Evolutionary conservation across 225 moss, liverwort and hornwort species (phyloP).

Genomic region (Antitrichia curtipendula): DNA sequence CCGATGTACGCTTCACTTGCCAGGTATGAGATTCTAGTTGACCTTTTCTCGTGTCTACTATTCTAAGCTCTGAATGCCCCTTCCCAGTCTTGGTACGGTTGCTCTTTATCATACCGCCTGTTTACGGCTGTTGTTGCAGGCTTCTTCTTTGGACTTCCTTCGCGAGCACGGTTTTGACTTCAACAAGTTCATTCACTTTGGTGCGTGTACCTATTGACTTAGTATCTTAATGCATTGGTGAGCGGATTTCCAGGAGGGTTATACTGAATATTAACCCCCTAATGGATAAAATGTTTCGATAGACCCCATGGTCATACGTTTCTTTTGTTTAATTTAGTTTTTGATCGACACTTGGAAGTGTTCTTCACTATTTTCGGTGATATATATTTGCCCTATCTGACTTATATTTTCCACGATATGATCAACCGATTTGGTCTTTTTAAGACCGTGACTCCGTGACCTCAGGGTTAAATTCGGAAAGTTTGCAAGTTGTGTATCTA

Average conservation of each 20-base stretch:
- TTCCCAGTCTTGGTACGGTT: background rate
- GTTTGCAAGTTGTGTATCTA: background rate
- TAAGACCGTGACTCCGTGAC: background rate
- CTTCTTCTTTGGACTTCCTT: conserved; percentile 87
- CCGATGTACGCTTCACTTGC: conserved; percentile 47
- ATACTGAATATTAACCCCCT: background rate
- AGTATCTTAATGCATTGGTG: background rate
- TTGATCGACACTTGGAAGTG: background rate
- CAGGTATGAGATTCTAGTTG: conserved; percentile 16
- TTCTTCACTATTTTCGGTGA: background rate
- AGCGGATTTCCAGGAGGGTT: background rate
- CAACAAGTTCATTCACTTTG: conserved; percentile 75
- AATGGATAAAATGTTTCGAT: background rate
- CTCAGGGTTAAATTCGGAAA: background rate
- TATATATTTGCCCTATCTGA: background rate
- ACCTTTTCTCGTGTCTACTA: background rate
- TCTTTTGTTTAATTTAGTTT: background rate
- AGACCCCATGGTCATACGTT: background rate
- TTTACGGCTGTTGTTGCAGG: conserved; percentile 28
- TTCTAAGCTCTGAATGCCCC: background rate
- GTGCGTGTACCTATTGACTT: conserved; percentile 11
- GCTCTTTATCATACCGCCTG: background rate
- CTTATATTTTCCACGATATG: background rate
- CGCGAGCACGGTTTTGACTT: conserved; percentile 84
- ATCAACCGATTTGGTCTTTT: background rate